These are phyloP conservation scores for Penicillium robsamsonii DNA, from an alignment of 495 filamentous ascomycete genomes.

Conservation along the genomic window DNA sequence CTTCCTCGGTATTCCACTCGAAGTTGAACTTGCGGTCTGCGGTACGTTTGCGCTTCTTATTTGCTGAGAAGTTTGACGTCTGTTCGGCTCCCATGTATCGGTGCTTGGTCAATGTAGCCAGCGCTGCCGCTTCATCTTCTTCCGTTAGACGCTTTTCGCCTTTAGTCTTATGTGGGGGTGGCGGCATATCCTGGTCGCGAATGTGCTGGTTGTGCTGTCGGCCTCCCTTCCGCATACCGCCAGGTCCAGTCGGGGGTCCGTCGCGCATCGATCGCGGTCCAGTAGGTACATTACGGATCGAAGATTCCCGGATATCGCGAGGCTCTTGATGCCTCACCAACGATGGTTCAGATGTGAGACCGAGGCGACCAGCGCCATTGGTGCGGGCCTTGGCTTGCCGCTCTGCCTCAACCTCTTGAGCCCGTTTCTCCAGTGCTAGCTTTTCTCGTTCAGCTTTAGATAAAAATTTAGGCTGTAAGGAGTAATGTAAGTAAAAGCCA, in stretches of 20 bases:
- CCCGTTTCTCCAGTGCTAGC: conserved; percentile 78
- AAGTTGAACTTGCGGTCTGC: conserved; percentile 99
- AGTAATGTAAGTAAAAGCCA: conserved; percentile 17
- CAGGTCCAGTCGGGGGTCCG: conserved; percentile 53
- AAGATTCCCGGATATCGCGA: conserved; percentile 11
- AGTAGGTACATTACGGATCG: conserved; percentile 57
- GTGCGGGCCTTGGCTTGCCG: conserved; percentile 37
- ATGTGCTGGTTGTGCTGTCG: conserved; percentile 47
- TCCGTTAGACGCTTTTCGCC: conserved; percentile 56
- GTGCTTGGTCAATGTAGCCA: conserved; percentile 73
- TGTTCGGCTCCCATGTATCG: conserved; percentile 92
- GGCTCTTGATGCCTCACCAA: background rate
- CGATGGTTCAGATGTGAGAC: conserved; percentile 5
- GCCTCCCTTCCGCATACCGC: conserved; percentile 48
- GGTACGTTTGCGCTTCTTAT: conserved; percentile 92
- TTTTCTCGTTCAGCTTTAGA: conserved; percentile 87
- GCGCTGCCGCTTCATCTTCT: conserved; percentile 61
- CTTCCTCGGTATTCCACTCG: conserved; percentile 95
- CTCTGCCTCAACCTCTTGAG: conserved; percentile 78
- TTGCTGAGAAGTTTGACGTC: conserved; percentile 85
- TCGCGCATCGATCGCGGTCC: conserved; percentile 74
- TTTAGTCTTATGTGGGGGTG: conserved; percentile 46
- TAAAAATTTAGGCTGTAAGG: conserved; percentile 78
- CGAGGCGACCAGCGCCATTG: conserved; percentile 36
- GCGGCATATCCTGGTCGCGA: conserved; percentile 56